Evolutionary conservation across 345 rosid genomes (phyloP).

Genomic region (Citrus trifoliata): DNA sequence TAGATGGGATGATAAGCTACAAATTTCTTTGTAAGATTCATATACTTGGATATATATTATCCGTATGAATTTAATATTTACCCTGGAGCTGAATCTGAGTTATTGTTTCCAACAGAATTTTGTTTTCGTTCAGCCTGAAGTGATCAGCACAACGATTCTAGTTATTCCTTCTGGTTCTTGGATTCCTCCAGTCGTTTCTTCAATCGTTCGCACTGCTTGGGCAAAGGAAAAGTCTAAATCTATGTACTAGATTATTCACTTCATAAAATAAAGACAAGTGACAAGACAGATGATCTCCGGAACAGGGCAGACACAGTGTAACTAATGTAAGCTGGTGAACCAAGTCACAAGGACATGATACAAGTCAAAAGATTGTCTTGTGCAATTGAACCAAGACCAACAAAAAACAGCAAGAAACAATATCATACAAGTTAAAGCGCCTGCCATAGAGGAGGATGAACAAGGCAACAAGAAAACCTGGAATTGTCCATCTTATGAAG

Average conservation of each 20-base stretch:
- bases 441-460: background rate
- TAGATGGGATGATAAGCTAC: background rate
- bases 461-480: background rate
- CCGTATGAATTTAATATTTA: background rate
- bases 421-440: background rate
- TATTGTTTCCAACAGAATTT: conserved; percentile 25
- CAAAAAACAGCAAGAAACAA: background rate
- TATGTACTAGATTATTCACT: background rate
- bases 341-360: too few species aligned
- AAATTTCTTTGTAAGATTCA: background rate
- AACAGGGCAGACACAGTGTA: too few species aligned
- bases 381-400: too few species aligned
- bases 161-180: conserved; percentile 87
- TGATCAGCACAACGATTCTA: conserved; percentile 82
- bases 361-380: too few species aligned
- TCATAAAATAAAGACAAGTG: background rate
- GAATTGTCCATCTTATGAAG: background rate
- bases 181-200: conserved; percentile 80
- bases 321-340: too few species aligned
- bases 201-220: conserved; percentile 60
- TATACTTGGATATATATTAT: background rate
- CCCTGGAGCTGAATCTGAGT: conserved; percentile 22
- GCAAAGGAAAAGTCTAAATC: conserved; percentile 4
- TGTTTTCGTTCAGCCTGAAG: conserved; percentile 89
- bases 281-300: too few species aligned